A percentile compares a stretch with the other conserved stretches of the same genome.
Conservation (phyloP, 2,329 filamentous ascomycete species). For the Daldinia sp. region DNA sequence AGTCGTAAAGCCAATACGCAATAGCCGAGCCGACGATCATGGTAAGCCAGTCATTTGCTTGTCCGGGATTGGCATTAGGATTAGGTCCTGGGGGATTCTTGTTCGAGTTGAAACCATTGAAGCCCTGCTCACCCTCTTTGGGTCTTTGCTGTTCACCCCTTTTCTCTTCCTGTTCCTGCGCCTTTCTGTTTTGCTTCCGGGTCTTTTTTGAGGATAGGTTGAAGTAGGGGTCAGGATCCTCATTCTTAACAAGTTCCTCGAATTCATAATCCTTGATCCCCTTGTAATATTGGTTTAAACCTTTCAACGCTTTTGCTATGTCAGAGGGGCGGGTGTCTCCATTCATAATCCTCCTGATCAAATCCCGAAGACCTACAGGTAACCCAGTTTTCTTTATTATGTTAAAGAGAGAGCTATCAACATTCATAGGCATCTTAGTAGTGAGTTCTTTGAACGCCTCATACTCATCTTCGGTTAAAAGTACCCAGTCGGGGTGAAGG, state of each 20-base stretch:
- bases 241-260: background rate
- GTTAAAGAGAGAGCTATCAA: background rate
- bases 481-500: constrained; percentile 50
- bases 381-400: constrained; percentile 39
- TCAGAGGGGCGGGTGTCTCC: constrained; percentile 27
- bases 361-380: constrained; percentile 36
- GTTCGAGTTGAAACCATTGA: constrained; percentile 49
- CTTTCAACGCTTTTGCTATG: constrained; percentile 35
- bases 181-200: constrained; percentile 34
- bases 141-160: constrained; percentile 48
- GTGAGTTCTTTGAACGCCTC: constrained; percentile 13
- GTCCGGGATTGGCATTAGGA: constrained; percentile 34
- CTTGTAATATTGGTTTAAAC: constrained; percentile 12
- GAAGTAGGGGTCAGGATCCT: background rate
- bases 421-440: background rate
- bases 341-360: constrained; percentile 32
- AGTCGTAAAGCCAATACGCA: constrained; percentile 60
- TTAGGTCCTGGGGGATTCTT: constrained; percentile 23
- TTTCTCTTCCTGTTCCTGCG: constrained; percentile 50
- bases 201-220: constrained; percentile 17
- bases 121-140: constrained; percentile 43
- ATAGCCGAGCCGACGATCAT: constrained; percentile 65
- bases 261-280: background rate
- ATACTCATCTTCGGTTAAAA: constrained; percentile 45
- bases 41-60: constrained; percentile 54